Conservation (phyloP, 768 basidiomycete genomes). For the Pleurotus giganteus region DNA sequence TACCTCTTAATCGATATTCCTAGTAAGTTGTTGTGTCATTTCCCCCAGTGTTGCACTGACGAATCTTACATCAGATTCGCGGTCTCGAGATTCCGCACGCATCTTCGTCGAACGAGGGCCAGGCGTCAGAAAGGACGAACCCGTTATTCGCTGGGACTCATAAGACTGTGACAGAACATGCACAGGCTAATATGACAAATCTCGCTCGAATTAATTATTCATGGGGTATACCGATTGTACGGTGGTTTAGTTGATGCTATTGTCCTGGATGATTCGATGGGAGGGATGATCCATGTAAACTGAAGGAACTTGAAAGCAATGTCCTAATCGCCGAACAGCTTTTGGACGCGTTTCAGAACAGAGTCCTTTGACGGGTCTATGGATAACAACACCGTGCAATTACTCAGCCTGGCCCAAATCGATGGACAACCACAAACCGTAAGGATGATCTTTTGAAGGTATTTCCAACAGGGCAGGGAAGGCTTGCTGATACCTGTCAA, state of each 20-base stretch:
- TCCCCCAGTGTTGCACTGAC: slow-evolving; percentile 13
- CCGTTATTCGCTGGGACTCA: slow-evolving; percentile 63
- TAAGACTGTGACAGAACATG: background rate
- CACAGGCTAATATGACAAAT: background rate
- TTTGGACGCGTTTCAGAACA: slow-evolving; percentile 94
- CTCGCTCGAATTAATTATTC: slow-evolving; percentile 6
- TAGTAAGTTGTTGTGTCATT: slow-evolving; percentile 47
- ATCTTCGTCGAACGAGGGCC: slow-evolving; percentile 68
- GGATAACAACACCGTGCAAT: no score
- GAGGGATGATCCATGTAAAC: background rate
- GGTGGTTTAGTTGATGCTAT: background rate
- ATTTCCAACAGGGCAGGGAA: slow-evolving; percentile 98
- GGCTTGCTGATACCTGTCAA: slow-evolving; percentile 93
- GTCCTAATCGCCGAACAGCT: slow-evolving; percentile 84
- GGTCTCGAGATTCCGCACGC: slow-evolving; percentile 57
- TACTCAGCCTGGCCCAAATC: slow-evolving; percentile 4
- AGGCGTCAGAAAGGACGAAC: slow-evolving; percentile 68
- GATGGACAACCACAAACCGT: slow-evolving; percentile 55
- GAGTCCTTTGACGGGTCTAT: slow-evolving; percentile 95
- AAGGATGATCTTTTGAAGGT: slow-evolving; percentile 97
- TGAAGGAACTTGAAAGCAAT: background rate
- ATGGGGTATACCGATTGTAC: background rate
- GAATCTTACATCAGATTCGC: slow-evolving; percentile 45
- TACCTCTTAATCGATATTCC: slow-evolving; percentile 81
- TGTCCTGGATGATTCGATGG: background rate